phyloP scores from a whole-genome alignment of 768 basidiomycete species.

The Boletus speciosus region DNA sequence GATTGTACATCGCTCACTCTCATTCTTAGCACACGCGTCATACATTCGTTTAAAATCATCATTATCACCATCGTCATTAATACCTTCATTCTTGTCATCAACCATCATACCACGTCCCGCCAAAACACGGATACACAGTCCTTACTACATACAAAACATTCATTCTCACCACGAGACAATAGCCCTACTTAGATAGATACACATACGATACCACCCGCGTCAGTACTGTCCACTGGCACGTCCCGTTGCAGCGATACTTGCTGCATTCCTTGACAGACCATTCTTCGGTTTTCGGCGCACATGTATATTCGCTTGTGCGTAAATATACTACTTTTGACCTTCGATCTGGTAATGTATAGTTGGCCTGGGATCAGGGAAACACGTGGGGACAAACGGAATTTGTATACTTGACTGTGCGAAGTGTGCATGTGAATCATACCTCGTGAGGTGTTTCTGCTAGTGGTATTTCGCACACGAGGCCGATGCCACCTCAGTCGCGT shows the following conservation, averaged over 20 bases:
- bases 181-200: no score
- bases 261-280: conserved; percentile 2
- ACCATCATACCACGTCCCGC: not conserved
- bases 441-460: not conserved
- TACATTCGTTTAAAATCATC: conserved; percentile 9
- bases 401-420: not conserved
- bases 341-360: conserved; percentile 16
- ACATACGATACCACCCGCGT: no score
- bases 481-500: not conserved
- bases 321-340: conserved; percentile 19
- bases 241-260: conserved; percentile 1
- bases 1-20: conserved; percentile 2
- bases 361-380: conserved; percentile 2
- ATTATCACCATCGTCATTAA: not conserved
- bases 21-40: conserved; percentile 1
- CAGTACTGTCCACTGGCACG: no score
- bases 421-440: not conserved
- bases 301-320: conserved; percentile 18
- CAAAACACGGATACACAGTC: no score
- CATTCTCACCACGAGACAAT: no score
- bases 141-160: no score
- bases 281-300: conserved; percentile 9
- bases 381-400: not conserved
- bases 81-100: not conserved
- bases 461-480: not conserved